Evolutionary conservation across 176 grass and related monocot species (phyloP).

Genomic region (Dendrocalamus sinicus): DNA sequence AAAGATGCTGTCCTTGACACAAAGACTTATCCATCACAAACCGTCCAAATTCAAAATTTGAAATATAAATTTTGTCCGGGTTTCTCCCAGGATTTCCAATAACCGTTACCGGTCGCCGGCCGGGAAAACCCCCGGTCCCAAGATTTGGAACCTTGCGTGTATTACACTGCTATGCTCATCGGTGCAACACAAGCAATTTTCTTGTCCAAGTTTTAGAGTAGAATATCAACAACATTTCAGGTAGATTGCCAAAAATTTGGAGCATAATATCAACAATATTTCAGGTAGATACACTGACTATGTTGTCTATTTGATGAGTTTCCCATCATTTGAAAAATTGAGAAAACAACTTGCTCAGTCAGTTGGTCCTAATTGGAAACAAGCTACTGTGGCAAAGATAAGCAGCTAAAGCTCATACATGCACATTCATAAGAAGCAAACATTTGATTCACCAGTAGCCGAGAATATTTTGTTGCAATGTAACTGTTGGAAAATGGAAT

Average conservation of each 20-base stretch:
- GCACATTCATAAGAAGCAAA: conserved; percentile 31
- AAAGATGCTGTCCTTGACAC: no score
- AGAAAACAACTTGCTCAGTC: neutral
- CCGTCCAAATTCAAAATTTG: no score
- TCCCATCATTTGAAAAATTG: conserved; percentile 21
- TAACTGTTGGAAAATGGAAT: conserved; percentile 13
- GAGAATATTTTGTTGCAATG: neutral
- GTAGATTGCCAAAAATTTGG: neutral
- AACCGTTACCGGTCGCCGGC: no score
- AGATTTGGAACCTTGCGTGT: neutral
- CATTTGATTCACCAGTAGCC: neutral
- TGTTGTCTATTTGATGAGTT: neutral
- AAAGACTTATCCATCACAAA: no score
- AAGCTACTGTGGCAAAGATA: neutral
- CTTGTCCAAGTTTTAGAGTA: neutral
- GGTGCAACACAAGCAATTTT: conserved; percentile 10
- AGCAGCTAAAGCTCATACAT: neutral
- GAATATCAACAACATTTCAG: conserved; percentile 38
- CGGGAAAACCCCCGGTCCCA: no score
- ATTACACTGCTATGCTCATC: neutral
- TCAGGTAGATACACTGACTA: conserved; percentile 11
- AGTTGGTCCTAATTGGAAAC: conserved; percentile 26
- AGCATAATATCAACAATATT: conserved; percentile 34
- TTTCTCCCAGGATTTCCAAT: no score
- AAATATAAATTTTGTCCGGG: no score